phyloP scores from a whole-genome alignment of 768 basidiomycete species.

The Trametes gibbosa region DNA sequence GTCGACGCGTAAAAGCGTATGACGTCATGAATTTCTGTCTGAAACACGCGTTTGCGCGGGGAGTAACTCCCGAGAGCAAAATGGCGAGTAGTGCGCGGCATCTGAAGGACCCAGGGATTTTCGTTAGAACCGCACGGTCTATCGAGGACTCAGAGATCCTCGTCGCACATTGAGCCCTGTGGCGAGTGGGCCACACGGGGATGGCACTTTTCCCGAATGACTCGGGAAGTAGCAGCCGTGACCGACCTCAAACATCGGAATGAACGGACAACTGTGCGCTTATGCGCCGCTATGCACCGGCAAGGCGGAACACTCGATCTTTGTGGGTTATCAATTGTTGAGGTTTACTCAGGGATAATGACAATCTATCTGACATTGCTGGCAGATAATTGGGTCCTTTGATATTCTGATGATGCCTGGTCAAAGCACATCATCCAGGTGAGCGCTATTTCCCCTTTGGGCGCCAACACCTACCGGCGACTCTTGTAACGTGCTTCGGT shows the following conservation, averaged over 20 bases:
- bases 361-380: not conserved
- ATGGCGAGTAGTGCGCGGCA: too few relatives aligned
- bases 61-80: too few relatives aligned
- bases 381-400: not conserved
- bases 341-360: not conserved
- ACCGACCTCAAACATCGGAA: conserved; percentile 6
- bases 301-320: not conserved
- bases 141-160: too few relatives aligned
- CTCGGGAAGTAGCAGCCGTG: not conserved
- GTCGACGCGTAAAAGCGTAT: too few relatives aligned
- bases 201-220: not conserved
- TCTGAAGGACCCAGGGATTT: too few relatives aligned
- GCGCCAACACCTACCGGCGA: not conserved
- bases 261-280: not conserved
- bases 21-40: too few relatives aligned
- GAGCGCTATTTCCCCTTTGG: not conserved
- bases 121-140: too few relatives aligned
- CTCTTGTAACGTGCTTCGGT: not conserved
- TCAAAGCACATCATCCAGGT: not conserved
- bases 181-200: not conserved
- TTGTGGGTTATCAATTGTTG: not conserved
- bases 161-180: too few relatives aligned
- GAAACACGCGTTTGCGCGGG: too few relatives aligned
- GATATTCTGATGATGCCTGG: not conserved
- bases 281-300: not conserved